These are phyloP conservation scores for Zea luxurians DNA, from an alignment of 176 grass and related monocot species.

Conservation along the genomic window DNA sequence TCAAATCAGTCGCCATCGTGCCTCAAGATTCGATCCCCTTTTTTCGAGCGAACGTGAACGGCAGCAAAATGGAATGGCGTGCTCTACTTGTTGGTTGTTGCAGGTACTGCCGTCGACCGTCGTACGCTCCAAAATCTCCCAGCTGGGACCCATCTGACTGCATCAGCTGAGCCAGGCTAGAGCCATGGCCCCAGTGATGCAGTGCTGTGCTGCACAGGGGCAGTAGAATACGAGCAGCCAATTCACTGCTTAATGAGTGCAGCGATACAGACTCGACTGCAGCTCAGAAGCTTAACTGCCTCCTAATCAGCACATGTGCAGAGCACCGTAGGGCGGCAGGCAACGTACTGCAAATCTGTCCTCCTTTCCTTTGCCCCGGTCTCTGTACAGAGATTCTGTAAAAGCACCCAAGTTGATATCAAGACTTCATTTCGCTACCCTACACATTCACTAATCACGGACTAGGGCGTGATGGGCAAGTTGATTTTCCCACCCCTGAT, in stretches of 20 bases:
- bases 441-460: neutral
- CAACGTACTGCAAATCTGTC: conserved; percentile 30
- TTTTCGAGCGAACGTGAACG: neutral
- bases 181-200: neutral
- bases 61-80: conserved; percentile 22
- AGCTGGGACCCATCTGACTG: neutral
- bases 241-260: neutral
- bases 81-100: neutral
- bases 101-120: conserved; percentile 27
- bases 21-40: conserved; percentile 25
- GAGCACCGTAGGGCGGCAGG: conserved; percentile 30
- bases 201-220: neutral
- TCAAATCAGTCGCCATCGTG: conserved; percentile 13
- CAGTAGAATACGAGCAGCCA: conserved; percentile 2
- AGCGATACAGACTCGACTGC: neutral
- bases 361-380: neutral
- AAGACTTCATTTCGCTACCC: neutral
- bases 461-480: neutral
- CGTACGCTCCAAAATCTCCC: conserved; percentile 34
- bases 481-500: neutral
- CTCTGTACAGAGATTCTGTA: neutral
- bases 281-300: neutral
- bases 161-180: neutral
- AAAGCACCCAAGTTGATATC: neutral
- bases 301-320: conserved; percentile 41